A percentile compares a stretch with the other conserved stretches of the same genome.
Evolutionary conservation across 176 grass and related monocot species (phyloP).

Genomic region (Ensete glaucum): DNA sequence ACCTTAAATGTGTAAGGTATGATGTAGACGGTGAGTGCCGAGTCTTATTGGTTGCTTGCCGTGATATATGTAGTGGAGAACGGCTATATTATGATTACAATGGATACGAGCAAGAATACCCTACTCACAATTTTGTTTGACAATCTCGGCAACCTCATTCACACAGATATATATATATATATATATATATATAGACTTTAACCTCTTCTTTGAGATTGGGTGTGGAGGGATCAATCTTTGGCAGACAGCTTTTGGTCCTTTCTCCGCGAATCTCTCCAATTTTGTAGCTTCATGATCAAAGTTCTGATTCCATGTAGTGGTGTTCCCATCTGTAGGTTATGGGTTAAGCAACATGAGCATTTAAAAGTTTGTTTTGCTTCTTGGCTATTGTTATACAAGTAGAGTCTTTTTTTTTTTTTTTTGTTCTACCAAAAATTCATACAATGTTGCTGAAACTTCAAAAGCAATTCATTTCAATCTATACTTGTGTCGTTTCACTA

Average conservation of each 20-base stretch:
- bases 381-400: neutral
- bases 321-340: neutral
- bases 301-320: neutral
- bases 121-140: constrained; percentile 82
- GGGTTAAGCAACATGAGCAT: constrained; percentile 5
- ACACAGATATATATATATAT: neutral
- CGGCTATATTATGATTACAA: constrained; percentile 97
- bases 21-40: constrained; percentile 70
- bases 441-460: neutral
- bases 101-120: constrained; percentile 73
- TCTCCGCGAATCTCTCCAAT: neutral
- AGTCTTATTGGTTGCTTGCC: constrained; percentile 72
- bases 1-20: constrained; percentile 83
- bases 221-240: neutral
- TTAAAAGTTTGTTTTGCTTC: neutral
- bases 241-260: neutral
- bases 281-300: neutral
- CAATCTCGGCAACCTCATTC: constrained; percentile 6
- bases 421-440: neutral
- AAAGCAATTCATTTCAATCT: neutral
- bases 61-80: constrained; percentile 75
- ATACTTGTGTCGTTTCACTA: no score
- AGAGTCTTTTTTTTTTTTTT: neutral
- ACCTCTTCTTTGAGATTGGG: neutral
- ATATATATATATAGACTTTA: neutral